Conservation (phyloP, 208 protist genomes). For the Leptomonas pyrrhocoris region DNA sequence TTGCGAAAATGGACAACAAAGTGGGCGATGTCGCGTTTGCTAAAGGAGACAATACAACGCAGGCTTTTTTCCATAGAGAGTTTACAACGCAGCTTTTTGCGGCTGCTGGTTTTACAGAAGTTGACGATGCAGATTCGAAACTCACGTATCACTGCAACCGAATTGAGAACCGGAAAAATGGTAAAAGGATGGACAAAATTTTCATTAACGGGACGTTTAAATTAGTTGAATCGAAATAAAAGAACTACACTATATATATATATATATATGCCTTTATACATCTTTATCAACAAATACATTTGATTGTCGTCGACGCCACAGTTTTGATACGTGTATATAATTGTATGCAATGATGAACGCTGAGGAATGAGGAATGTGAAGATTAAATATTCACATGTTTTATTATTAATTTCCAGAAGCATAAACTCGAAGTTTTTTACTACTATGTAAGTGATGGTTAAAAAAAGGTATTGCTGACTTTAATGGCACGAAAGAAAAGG, state of each 20-base stretch:
- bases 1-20: conserved; percentile 42
- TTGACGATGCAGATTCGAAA: conserved; percentile 27
- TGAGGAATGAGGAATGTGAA: too few species aligned
- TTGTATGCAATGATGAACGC: too few species aligned
- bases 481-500: too few species aligned
- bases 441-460: too few species aligned
- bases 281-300: not conserved
- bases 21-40: conserved; percentile 38
- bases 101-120: conserved; percentile 47
- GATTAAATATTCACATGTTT: too few species aligned
- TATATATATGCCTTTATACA: too few species aligned
- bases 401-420: too few species aligned
- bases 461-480: too few species aligned
- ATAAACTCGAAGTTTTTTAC: too few species aligned
- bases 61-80: conserved; percentile 78
- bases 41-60: conserved; percentile 78
- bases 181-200: conserved; percentile 85
- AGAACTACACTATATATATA: too few species aligned
- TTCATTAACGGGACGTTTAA: conserved; percentile 86
- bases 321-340: too few species aligned
- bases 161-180: conserved; percentile 84
- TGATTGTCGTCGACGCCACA: too few species aligned
- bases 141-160: conserved; percentile 83
- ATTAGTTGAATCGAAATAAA: not conserved
- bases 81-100: conserved; percentile 49